These are phyloP conservation scores for Mycosphaerella sp. DNA, from an alignment of 2,329 filamentous ascomycete species.

Conservation along the genomic window DNA sequence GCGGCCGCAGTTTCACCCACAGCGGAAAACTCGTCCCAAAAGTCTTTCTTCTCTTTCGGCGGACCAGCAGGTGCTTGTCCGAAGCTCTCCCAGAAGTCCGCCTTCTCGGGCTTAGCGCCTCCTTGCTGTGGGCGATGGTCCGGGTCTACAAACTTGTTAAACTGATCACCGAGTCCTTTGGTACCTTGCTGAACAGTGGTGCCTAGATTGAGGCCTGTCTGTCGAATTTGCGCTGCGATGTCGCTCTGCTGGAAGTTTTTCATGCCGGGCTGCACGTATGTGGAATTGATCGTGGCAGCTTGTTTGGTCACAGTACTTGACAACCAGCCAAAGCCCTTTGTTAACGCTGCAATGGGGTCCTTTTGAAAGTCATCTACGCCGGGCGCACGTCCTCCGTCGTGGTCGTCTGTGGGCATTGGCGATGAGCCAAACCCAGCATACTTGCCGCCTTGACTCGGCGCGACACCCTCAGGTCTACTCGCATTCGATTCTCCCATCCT, in stretches of 20 bases:
- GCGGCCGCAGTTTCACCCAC: slow-evolving; percentile 31
- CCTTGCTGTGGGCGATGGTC: slow-evolving; percentile 19
- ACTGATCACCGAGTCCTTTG: slow-evolving; percentile 67
- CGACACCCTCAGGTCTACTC: slow-evolving; percentile 62
- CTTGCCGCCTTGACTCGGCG: slow-evolving; percentile 87
- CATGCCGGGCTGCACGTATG: slow-evolving; percentile 87
- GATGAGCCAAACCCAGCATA: slow-evolving; percentile 85
- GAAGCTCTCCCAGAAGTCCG: slow-evolving; percentile 91
- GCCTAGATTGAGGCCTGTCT: slow-evolving; percentile 43
- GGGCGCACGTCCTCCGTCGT: slow-evolving; percentile 46
- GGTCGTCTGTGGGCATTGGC: slow-evolving; percentile 46
- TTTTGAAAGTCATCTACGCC: slow-evolving; percentile 83
- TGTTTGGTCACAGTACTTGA: slow-evolving; percentile 80
- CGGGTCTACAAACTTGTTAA: slow-evolving; percentile 78
- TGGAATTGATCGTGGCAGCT: slow-evolving; percentile 84
- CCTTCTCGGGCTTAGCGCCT: slow-evolving; percentile 54
- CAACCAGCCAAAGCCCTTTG: slow-evolving; percentile 93
- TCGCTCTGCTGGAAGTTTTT: slow-evolving; percentile 64
- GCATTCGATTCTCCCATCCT: slow-evolving; percentile 79
- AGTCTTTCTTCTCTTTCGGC: slow-evolving; percentile 48
- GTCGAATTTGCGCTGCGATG: slow-evolving; percentile 53
- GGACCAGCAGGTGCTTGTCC: slow-evolving; percentile 55
- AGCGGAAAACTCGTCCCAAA: slow-evolving; percentile 46
- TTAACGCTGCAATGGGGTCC: slow-evolving; percentile 81
- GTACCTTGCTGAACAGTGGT: slow-evolving; percentile 61